Percentiles rank a stretch among this genome's conserved stretches.
Conservation (phyloP, 108 stramenopile genomes). For the Aurantiochytrium sp. region DNA sequence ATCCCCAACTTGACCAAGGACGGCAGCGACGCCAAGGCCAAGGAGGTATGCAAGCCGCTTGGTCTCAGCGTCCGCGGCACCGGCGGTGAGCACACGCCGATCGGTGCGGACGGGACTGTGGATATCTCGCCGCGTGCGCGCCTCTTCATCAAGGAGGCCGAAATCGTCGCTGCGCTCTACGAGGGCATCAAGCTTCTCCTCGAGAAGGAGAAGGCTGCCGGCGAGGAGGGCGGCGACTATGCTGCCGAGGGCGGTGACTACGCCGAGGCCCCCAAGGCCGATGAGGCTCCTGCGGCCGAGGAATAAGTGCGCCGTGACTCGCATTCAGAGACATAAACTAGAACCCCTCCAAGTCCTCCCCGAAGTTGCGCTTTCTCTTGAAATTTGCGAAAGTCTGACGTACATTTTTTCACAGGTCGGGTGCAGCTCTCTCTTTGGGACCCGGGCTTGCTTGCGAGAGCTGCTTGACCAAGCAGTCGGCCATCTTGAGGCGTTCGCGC, state of each 20-base stretch:
- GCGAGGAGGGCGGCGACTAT: neutral
- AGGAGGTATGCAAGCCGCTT: constrained; percentile 62
- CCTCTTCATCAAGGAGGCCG: constrained; percentile 59
- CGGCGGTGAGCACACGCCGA: constrained; percentile 68
- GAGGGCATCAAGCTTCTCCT: constrained; percentile 53
- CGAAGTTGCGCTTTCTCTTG: too few species aligned
- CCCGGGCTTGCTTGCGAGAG: too few species aligned
- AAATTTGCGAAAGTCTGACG: too few species aligned
- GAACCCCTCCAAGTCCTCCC: too few species aligned
- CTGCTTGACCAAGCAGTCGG: too few species aligned
- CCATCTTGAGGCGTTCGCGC: too few species aligned
- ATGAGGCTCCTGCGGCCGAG: neutral
- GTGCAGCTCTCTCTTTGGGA: too few species aligned
- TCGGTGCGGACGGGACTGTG: constrained; percentile 61
- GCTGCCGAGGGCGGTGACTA: neutral
- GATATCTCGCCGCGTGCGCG: constrained; percentile 63
- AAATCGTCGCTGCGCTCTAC: constrained; percentile 58
- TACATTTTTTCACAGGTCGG: too few species aligned
- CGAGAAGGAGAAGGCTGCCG: constrained; percentile 45
- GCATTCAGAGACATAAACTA: too few species aligned
- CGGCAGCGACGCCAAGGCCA: constrained; percentile 59
- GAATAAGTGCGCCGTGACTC: too few species aligned
- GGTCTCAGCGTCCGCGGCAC: constrained; percentile 63
- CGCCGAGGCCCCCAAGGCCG: neutral
- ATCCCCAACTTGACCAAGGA: constrained; percentile 63